A percentile compares a stretch with the other conserved stretches of the same genome.
phyloP scores from a whole-genome alignment of 306 rosid genomes.

The Malus orientalis region DNA sequence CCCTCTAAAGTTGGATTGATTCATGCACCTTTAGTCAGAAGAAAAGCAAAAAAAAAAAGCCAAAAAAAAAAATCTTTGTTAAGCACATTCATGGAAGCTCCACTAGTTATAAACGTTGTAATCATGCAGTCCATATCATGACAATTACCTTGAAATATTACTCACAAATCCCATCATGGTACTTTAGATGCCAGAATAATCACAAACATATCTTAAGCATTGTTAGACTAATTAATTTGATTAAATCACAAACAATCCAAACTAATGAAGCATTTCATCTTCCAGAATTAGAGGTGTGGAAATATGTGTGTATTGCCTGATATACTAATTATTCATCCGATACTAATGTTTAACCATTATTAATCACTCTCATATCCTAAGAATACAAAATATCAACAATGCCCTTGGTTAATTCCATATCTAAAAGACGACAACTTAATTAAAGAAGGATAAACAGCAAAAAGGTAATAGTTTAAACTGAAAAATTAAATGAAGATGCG shows the following conservation, averaged over 20 bases:
- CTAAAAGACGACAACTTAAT: background rate
- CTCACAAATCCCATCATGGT: background rate
- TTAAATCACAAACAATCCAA: background rate
- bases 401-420: background rate
- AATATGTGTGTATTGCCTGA: background rate
- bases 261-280: background rate
- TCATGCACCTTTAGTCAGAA: background rate
- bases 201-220: background rate
- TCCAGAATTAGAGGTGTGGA: background rate
- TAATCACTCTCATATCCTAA: background rate
- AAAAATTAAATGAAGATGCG: background rate
- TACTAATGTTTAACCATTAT: background rate
- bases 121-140: background rate
- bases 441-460: background rate
- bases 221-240: background rate
- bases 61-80: background rate
- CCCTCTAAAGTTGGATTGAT: background rate
- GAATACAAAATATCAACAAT: background rate
- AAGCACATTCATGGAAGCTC: background rate
- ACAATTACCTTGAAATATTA: background rate
- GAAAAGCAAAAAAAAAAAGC: background rate
- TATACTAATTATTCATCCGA: background rate
- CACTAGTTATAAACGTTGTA: background rate
- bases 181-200: background rate
- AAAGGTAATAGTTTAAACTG: background rate